Evolutionary conservation across 2,329 filamentous ascomycete genomes (phyloP), one percentile per base, ranked within the genome.

Genomic region (Aspergillus unguis): DNA sequence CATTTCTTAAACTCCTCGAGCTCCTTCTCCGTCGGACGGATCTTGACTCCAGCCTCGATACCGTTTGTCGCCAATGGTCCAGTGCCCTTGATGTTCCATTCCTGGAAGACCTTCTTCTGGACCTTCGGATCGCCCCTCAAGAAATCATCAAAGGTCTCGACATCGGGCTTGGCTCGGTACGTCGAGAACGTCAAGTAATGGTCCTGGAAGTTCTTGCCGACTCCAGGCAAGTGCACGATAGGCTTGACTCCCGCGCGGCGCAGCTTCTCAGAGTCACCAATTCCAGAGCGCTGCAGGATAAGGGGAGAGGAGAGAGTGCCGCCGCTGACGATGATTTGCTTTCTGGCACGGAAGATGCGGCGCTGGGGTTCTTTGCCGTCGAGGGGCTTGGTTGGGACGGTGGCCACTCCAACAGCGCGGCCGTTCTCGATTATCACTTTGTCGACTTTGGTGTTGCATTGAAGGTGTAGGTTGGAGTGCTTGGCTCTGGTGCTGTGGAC

Each of bases 121-220:
- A 85, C 79, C 52, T 85, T 83, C 0, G 87, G 85, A 33, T 86
- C 85, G 37, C 88, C 88, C 44, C 88, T 82, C 6, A 85, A 79
- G 65, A 92, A 92, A 67, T 92, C 88, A 62, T 92, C 88, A 58
- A 92, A 92, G 8, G 83, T 87, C 66, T 92, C 88, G 0, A 84
- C 84, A 4, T 85, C 83, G 5, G 87, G 87, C 74, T 88, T 90
- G 17, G 87, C 87, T 9, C 87, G 80, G 69, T 81, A 90, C 2
- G 82, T 79, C 0, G 85, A 80, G 68, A 90, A 90, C 2, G 84
- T 87, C 36, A 89, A 76, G 66, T 88, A 87, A 65, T 88, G 86
- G 66, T 88, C 86, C 67, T 90, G 86, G 80, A 89, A 89, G 74
- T 89, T 90, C 47, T 85, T 78, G 53, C 86, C 86, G 25, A 90